Percentiles rank a stretch among this genome's conserved stretches.
Evolutionary conservation across 495 filamentous ascomycete genomes (phyloP).

Genomic region (Daldinia decipiens): DNA sequence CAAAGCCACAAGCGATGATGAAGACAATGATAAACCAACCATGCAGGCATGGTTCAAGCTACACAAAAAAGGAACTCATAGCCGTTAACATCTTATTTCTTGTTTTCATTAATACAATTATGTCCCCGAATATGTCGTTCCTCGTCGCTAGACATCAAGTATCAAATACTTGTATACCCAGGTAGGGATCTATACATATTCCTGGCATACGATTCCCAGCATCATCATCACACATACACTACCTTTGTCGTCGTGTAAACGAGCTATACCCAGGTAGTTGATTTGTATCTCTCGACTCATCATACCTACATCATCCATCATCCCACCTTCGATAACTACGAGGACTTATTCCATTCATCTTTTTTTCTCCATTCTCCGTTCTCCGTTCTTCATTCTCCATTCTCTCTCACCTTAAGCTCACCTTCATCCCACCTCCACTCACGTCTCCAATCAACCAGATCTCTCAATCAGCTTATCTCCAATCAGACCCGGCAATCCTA

Average conservation of each 20-base stretch:
- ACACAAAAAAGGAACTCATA: not conserved
- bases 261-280: conserved; percentile 16
- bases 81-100: not conserved
- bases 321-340: conserved; percentile 16
- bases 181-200: not conserved
- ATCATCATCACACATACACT: not conserved
- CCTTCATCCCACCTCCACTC: conserved; percentile 17
- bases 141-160: not conserved
- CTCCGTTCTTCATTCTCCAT: not conserved
- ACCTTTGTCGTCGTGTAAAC: conserved; percentile 7
- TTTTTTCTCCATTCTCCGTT: not conserved
- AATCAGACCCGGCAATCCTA: conserved; percentile 13
- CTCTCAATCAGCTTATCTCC: conserved; percentile 25
- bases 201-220: too few species aligned
- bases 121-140: not conserved
- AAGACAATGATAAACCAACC: conserved; percentile 34
- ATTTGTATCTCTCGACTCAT: conserved; percentile 23
- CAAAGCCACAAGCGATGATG: conserved; percentile 27
- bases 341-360: conserved; percentile 3
- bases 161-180: not conserved
- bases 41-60: conserved; percentile 13
- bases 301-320: conserved; percentile 43
- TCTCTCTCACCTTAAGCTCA: conserved; percentile 1
- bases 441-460: conserved; percentile 23
- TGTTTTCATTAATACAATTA: not conserved